Percentiles rank a stretch among this genome's conserved stretches.
Evolutionary conservation across 1,139 yeast genomes (phyloP).

Genomic region (Candida sp.): DNA sequence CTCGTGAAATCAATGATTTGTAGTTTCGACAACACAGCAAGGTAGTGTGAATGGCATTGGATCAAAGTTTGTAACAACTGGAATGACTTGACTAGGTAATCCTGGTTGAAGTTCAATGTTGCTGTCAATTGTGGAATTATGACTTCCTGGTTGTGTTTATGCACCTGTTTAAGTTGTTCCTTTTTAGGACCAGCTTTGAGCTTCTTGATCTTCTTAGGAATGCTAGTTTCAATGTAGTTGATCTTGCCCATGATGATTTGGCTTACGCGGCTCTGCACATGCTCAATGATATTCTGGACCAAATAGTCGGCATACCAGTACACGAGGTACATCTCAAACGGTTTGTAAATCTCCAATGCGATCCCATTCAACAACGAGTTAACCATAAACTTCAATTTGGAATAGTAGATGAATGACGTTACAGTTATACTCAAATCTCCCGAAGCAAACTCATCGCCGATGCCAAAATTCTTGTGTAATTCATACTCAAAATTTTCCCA

Average conservation of each 20-base stretch:
- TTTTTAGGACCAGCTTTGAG: slow-evolving; percentile 48
- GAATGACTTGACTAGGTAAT: slow-evolving; percentile 33
- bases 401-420: slow-evolving; percentile 68
- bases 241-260: slow-evolving; percentile 40
- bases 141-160: slow-evolving; percentile 20
- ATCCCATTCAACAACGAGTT: slow-evolving; percentile 78
- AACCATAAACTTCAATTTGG: slow-evolving; percentile 71
- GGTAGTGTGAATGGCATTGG: slow-evolving; percentile 23
- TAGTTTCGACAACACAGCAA: slow-evolving; percentile 27
- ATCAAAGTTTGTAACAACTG: slow-evolving; percentile 39
- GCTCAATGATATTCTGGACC: slow-evolving; percentile 49
- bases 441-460: slow-evolving; percentile 36
- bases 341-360: slow-evolving; percentile 74
- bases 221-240: slow-evolving; percentile 28
- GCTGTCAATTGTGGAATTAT: slow-evolving; percentile 28
- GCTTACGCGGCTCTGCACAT: slow-evolving; percentile 51
- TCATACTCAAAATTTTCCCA: slow-evolving; percentile 58
- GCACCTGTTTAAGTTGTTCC: slow-evolving; percentile 29
- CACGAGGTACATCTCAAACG: slow-evolving; percentile 70
- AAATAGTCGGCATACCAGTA: slow-evolving; percentile 71
- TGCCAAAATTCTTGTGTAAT: slow-evolving; percentile 29
- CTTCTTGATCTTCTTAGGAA: slow-evolving; percentile 55
- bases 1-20: slow-evolving; percentile 31
- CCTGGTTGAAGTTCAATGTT: slow-evolving; percentile 19
- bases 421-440: slow-evolving; percentile 51